These are phyloP conservation scores for Fomitopsis pinicola DNA, from an alignment of 1,284 basidiomycete species.

Conservation along the genomic window DNA sequence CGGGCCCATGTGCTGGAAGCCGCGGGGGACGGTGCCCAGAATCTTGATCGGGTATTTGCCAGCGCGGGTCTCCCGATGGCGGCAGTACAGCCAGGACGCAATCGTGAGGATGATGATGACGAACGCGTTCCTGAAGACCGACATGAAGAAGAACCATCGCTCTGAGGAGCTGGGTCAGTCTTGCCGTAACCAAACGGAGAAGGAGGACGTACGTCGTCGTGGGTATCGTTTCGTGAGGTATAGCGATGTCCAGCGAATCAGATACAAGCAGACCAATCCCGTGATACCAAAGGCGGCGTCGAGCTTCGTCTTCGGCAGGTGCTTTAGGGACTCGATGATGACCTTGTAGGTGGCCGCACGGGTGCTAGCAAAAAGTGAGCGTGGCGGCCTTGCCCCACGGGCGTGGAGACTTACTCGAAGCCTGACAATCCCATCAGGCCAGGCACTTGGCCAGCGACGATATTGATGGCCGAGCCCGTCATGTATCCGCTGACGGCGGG, in stretches of 20 bases:
- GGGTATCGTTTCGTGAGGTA: constrained; percentile 66
- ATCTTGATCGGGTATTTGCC: constrained; percentile 86
- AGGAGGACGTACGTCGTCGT: constrained; percentile 41
- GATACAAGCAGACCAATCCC: constrained; percentile 73
- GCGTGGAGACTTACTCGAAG: constrained; percentile 58
- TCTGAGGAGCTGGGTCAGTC: constrained; percentile 30
- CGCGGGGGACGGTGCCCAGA: constrained; percentile 78
- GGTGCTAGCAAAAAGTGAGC: constrained; percentile 46
- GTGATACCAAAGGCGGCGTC: constrained; percentile 91
- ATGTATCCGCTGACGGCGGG: constrained; percentile 93
- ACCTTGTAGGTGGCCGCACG: constrained; percentile 83
- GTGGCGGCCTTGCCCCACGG: background rate
- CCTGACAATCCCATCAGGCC: constrained; percentile 81
- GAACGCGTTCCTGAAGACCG: constrained; percentile 83
- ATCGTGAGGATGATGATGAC: constrained; percentile 84
- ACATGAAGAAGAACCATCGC: constrained; percentile 87
- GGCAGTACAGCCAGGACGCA: constrained; percentile 80
- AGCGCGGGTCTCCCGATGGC: constrained; percentile 49
- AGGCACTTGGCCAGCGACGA: constrained; percentile 82
- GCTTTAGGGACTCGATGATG: constrained; percentile 90
- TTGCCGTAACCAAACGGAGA: background rate
- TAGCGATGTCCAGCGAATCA: constrained; percentile 65
- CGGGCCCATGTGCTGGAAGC: constrained; percentile 73
- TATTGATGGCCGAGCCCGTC: constrained; percentile 89
- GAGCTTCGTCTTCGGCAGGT: constrained; percentile 64